Evolutionary conservation across 139 green algal species (phyloP).

Genomic region (Yamagishiella unicocca): DNA sequence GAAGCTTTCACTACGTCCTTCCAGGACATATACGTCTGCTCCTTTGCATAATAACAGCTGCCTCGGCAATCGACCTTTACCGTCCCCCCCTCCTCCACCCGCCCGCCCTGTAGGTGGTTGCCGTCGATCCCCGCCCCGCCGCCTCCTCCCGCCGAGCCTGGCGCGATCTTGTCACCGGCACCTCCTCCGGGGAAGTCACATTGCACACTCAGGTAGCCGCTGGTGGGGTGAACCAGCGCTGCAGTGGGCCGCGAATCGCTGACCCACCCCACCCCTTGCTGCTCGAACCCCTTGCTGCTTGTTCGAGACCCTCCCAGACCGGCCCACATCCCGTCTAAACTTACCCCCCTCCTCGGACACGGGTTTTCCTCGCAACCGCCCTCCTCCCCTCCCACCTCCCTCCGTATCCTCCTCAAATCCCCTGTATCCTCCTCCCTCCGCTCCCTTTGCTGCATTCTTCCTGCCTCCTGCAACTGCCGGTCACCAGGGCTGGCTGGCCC

Average conservation of each 20-base stretch:
- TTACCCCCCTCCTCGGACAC: no score
- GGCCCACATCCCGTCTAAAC: no score
- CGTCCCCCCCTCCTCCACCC: neutral
- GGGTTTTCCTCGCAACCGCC: no score
- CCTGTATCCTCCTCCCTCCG: neutral
- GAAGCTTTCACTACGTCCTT: no score
- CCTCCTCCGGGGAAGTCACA: conserved; percentile 73
- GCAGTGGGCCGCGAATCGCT: neutral
- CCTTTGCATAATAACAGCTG: no score
- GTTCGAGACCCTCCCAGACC: no score
- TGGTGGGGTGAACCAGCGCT: no score
- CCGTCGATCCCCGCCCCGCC: conserved; percentile 88
- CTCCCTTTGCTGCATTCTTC: neutral
- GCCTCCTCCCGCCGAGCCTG: conserved; percentile 61
- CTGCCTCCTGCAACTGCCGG: neutral
- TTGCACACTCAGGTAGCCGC: conserved; percentile 83
- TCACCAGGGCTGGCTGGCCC: conserved; percentile 92
- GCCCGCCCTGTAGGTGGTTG: conserved; percentile 67
- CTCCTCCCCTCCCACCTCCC: neutral
- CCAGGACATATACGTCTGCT: no score
- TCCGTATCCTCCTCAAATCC: neutral
- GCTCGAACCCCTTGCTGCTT: no score
- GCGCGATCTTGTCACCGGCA: conserved; percentile 85
- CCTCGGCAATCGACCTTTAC: no score
- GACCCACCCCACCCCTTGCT: no score